Evolutionary conservation across 208 protist genomes (phyloP).

Genomic region (Leishmania arabica): DNA sequence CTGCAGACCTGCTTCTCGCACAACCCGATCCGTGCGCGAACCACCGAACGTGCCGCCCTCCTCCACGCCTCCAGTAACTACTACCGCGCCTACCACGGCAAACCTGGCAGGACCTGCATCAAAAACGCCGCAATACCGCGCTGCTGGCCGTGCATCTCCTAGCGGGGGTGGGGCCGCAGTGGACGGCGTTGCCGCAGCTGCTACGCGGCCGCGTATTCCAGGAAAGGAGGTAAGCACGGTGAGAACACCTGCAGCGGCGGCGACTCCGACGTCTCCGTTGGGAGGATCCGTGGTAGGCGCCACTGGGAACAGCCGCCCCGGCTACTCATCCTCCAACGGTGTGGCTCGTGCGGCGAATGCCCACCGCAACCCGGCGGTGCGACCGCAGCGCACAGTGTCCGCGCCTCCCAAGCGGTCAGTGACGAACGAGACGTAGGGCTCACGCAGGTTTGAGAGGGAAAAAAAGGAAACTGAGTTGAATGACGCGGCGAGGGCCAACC

Average conservation of each 20-base stretch:
- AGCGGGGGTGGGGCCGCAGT: not conserved
- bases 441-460: not conserved
- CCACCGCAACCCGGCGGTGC: not conserved
- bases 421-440: not conserved
- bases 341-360: not conserved
- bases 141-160: not conserved
- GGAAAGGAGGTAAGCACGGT: not conserved
- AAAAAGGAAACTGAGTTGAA: not conserved
- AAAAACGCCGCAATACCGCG: not conserved
- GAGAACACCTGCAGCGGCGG: not conserved
- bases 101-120: not conserved
- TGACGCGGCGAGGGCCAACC: not conserved
- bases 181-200: not conserved
- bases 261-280: not conserved
- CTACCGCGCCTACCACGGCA: not conserved
- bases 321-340: not conserved
- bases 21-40: not conserved
- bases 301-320: not conserved
- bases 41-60: not conserved
- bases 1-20: conserved; percentile 1
- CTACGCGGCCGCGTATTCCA: not conserved
- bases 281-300: not conserved
- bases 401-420: not conserved
- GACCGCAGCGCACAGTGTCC: conserved; percentile 6
- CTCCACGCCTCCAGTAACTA: not conserved